Percentiles rank a stretch among this genome's conserved stretches.
Conservation (phyloP, 2,329 filamentous ascomycete genomes). For the Colletotrichum sp. region DNA sequence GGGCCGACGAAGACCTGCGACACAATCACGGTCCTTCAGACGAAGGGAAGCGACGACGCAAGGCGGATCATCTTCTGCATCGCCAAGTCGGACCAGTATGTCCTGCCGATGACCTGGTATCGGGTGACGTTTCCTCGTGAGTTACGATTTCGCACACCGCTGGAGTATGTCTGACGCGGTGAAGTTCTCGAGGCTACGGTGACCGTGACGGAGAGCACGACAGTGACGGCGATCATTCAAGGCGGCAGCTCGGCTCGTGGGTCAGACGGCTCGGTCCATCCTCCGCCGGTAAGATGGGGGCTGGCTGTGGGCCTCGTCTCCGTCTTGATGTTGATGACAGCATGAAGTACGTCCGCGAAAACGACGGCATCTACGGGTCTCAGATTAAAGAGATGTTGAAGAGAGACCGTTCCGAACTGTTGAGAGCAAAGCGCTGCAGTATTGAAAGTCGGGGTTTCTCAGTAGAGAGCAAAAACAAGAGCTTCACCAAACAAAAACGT, state of each 20-base stretch:
- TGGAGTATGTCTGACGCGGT: not conserved
- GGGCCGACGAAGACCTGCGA: not conserved
- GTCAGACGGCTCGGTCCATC: not conserved
- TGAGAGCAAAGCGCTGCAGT: not conserved
- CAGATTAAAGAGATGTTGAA: accelerated
- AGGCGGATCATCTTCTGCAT: conserved; percentile 2
- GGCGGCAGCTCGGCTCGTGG: not conserved
- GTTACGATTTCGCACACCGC: not conserved
- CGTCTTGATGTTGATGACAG: not conserved
- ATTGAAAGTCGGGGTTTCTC: not conserved
- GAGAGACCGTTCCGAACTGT: not conserved
- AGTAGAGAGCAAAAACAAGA: accelerated
- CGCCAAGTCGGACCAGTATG: not conserved
- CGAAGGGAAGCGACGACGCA: not conserved
- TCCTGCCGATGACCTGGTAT: conserved; percentile 8
- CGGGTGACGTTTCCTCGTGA: not conserved
- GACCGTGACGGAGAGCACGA: not conserved
- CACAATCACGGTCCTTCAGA: not conserved
- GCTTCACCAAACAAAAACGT: accelerated
- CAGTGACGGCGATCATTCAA: not conserved
- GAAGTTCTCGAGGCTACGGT: not conserved
- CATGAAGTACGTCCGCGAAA: not conserved
- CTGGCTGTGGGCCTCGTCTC: not conserved
- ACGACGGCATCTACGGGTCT: not conserved
- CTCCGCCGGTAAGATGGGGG: not conserved